Evolutionary conservation across 495 filamentous ascomycete species (phyloP).

Genomic region (Aspergillus steynii): DNA sequence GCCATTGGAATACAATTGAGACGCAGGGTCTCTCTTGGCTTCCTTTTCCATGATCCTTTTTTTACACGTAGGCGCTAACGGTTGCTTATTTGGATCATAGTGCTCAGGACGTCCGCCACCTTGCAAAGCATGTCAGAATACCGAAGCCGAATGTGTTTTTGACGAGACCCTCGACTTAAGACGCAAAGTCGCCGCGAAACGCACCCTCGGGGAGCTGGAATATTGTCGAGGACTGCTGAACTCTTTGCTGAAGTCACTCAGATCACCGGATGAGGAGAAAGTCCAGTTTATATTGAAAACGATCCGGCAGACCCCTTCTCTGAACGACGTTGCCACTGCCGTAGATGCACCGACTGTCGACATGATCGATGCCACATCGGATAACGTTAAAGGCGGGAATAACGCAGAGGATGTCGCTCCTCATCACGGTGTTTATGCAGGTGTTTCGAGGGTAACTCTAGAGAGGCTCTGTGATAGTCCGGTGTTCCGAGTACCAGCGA

Average conservation of each 20-base stretch:
- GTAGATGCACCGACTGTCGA: conserved; percentile 22
- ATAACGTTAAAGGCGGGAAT: conserved; percentile 13
- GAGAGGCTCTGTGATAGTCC: conserved; percentile 42
- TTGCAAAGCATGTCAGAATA: conserved; percentile 39
- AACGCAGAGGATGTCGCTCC: conserved; percentile 17
- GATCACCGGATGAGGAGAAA: conserved; percentile 25
- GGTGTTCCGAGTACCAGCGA: conserved; percentile 34
- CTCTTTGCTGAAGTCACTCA: conserved; percentile 30
- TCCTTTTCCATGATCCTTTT: background rate
- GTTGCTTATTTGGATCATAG: conserved; percentile 21
- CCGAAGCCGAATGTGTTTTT: conserved; percentile 37
- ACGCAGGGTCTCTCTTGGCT: too few relatives aligned
- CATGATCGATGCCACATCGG: conserved; percentile 21
- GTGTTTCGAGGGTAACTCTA: conserved; percentile 33
- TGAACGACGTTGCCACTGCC: conserved; percentile 26
- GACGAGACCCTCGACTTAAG: conserved; percentile 41
- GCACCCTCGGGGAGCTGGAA: conserved; percentile 37
- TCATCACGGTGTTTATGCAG: conserved; percentile 5
- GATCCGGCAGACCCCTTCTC: conserved; percentile 26
- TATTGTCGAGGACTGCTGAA: conserved; percentile 35
- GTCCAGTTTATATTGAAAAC: conserved; percentile 27
- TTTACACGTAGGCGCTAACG: conserved; percentile 5
- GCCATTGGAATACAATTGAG: background rate
- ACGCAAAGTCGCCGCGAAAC: conserved; percentile 42
- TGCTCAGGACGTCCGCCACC: conserved; percentile 40